Percentiles rank a stretch among this genome's conserved stretches.
Conservation (phyloP, 768 basidiomycete genomes). For the Termitomyces sp. region DNA sequence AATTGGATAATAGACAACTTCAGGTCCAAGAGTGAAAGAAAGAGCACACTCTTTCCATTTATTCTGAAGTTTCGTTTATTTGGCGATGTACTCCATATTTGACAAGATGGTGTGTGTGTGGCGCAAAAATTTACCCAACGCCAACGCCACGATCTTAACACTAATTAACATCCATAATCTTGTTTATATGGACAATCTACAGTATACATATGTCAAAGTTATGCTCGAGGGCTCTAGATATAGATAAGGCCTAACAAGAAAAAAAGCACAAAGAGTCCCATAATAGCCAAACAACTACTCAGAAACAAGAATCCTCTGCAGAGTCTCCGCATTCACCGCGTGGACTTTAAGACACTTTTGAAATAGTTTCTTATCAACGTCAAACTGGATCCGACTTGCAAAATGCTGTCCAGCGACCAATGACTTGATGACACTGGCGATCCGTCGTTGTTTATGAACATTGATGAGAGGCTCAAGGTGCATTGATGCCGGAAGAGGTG, state of each 20-base stretch:
- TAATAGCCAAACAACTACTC: conserved; percentile 12
- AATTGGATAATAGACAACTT: too few relatives aligned
- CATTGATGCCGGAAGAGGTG: conserved; percentile 70
- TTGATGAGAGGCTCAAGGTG: conserved; percentile 84
- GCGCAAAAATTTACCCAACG: not conserved
- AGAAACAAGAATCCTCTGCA: conserved; percentile 39
- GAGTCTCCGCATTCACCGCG: conserved; percentile 50
- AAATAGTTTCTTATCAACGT: conserved; percentile 71
- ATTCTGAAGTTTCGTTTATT: too few relatives aligned
- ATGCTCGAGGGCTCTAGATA: conserved; percentile 12
- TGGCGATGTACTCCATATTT: not conserved
- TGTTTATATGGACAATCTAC: not conserved
- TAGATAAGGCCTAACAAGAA: conserved; percentile 13
- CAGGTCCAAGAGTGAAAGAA: not conserved
- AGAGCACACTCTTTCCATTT: not conserved
- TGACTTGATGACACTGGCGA: conserved; percentile 75
- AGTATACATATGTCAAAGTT: conserved; percentile 9
- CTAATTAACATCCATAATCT: not conserved
- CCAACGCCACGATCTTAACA: not conserved
- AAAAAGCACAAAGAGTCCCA: conserved; percentile 9
- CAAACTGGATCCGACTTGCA: conserved; percentile 64
- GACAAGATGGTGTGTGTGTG: not conserved
- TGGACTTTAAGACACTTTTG: conserved; percentile 69
- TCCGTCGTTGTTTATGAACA: conserved; percentile 82
- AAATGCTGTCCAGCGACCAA: conserved; percentile 82